Percentiles rank a stretch among this genome's conserved stretches.
Conservation (phyloP, 805 yeast genomes). For the Jamesozyma rosinii region DNA sequence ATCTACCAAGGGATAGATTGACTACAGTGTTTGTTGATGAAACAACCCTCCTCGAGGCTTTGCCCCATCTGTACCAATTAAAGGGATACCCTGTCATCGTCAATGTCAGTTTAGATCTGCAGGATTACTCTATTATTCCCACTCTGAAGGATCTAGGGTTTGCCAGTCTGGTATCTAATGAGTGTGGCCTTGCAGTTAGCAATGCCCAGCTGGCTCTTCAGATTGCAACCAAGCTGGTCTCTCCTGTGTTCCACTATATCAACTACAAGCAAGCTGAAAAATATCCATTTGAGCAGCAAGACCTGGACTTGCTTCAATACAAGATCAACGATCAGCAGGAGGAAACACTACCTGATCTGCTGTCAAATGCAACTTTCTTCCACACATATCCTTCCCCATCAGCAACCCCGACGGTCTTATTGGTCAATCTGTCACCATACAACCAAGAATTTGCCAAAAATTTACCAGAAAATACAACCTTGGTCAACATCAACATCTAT, state of each 20-base stretch:
- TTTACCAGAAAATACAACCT: slow-evolving; percentile 24
- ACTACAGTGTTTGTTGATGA: slow-evolving; percentile 48
- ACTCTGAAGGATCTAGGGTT: slow-evolving; percentile 62
- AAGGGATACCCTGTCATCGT: slow-evolving; percentile 41
- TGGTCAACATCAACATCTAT: slow-evolving; percentile 54
- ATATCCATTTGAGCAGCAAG: neutral
- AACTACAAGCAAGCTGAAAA: slow-evolving; percentile 7
- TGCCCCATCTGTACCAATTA: slow-evolving; percentile 48
- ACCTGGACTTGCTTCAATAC: neutral
- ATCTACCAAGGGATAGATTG: slow-evolving; percentile 15
- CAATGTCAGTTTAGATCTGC: slow-evolving; percentile 47
- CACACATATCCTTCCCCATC: neutral
- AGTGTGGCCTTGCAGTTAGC: slow-evolving; percentile 42
- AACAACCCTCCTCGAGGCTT: slow-evolving; percentile 42
- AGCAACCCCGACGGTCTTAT: neutral
- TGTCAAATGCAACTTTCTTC: neutral
- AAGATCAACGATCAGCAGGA: neutral
- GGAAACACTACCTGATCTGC: neutral
- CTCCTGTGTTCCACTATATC: slow-evolving; percentile 69
- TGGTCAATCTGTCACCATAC: slow-evolving; percentile 54
- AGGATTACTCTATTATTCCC: slow-evolving; percentile 63
- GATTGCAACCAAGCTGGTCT: slow-evolving; percentile 39
- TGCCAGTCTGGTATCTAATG: slow-evolving; percentile 59
- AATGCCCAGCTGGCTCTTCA: slow-evolving; percentile 51
- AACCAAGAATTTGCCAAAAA: slow-evolving; percentile 36